Percentiles rank a stretch among this genome's conserved stretches.
phyloP scores from a whole-genome alignment of 1,284 basidiomycete species.

The Anthracocystis setariae region DNA sequence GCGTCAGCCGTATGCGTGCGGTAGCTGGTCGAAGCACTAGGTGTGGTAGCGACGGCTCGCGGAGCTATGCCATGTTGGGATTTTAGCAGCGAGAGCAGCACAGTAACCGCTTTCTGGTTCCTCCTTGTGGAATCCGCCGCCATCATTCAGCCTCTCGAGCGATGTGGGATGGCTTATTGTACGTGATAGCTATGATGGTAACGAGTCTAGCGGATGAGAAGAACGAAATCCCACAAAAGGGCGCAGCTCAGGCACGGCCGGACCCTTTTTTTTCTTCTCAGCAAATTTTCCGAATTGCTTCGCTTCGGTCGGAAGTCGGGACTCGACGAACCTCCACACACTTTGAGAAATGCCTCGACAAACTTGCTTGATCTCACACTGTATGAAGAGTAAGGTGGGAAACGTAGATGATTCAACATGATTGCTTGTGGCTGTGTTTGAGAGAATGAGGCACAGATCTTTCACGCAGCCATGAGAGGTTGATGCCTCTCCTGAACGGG shows the following conservation, averaged over 20 bases:
- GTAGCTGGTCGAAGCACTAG: conserved; percentile 19
- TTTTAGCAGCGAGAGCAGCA: conserved; percentile 12
- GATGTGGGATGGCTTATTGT: too few species aligned
- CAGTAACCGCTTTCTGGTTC: conserved; percentile 12
- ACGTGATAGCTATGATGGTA: neutral
- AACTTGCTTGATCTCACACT: too few species aligned
- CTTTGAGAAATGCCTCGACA: too few species aligned
- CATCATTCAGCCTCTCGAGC: conserved; percentile 5
- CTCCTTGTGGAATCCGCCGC: conserved; percentile 21
- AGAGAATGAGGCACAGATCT: too few species aligned
- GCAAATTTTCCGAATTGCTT: conserved; percentile 23
- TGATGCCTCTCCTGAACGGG: conserved; percentile 25
- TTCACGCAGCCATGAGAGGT: conserved; percentile 26
- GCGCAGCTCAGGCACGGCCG: neutral
- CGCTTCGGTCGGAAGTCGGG: conserved; percentile 20
- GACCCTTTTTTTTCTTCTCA: conserved; percentile 17
- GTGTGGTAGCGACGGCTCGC: neutral
- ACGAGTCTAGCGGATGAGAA: neutral
- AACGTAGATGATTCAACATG: neutral
- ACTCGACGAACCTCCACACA: conserved; percentile 19
- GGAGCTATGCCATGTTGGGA: neutral
- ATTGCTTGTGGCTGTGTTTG: too few species aligned
- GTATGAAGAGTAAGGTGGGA: too few species aligned
- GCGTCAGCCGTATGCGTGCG: neutral
- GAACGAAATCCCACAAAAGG: neutral